Evolutionary conservation across 371 early-diverging fungal species (phyloP), one percentile per base, ranked within the genome.

Genomic region (Astathelohania contejeani): DNA sequence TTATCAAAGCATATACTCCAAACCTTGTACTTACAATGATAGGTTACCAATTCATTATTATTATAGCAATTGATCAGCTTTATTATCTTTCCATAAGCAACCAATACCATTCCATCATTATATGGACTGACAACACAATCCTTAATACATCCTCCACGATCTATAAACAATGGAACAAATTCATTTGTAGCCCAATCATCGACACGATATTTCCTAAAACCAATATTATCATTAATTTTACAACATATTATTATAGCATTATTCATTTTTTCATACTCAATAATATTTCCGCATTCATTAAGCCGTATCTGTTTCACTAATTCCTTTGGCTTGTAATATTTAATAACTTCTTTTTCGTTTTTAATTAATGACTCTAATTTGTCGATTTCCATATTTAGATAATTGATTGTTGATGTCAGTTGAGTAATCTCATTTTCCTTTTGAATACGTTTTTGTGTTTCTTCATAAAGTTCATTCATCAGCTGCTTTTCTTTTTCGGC

Each of bases 71-170:
- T 62, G 19, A 66, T 10, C 38, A 61, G 28, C 43, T 61, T 58
- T 6, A 66, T 4, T 18, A 7, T 38, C 7, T 49, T 58, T 22
- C 32, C 51, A 14, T 37, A 37, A 10, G 49, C 24, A 23, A 61
- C 6, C 3, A 43, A 18, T 1, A 53, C 49, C 6, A 58, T 16
- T 6, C 62, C 62, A 29, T 66, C 62, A 7, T 53, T 53, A 37
- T 43, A 64, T 27, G 64, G 58, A 32, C 49, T 54, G n/a, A n/a
- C n/a, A n/a, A n/a, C n/a, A n/a, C n/a, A n/a, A 47, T 22, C 28
- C 52, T 58, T 14, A 66, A 3, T 12, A n/a, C 18, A 2, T 14
- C 37, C 3, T 16, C 49, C 35, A 25, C 26, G 26, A 46, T 18
- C 19, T 20, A 2, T 16, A 23, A 10, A 2, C 26, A 52, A 19